Evolutionary conservation across 2,329 filamentous ascomycete genomes (phyloP), one percentile per base, ranked within the genome.

Genomic region (Epicoccum sorghinum): DNA sequence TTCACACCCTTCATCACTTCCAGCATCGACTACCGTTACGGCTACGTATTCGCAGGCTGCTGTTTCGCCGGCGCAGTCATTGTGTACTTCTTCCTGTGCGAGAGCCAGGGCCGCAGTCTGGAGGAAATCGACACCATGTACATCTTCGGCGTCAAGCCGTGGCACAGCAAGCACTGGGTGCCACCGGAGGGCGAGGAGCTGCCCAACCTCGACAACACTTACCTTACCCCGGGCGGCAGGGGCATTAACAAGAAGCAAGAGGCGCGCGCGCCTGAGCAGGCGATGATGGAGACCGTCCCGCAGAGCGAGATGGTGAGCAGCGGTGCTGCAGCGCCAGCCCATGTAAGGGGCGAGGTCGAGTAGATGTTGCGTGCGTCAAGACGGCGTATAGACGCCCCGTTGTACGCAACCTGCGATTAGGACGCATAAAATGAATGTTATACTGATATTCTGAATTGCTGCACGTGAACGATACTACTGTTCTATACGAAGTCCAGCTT

Each of bases 101-200:
- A 93, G 70, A 86, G 84, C 40, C 86, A 89, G 67, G 89, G 87
- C 47, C 83, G 89, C 5, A 87, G 85, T 0, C 80, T 93, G 1
- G 90, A 93, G 75, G 89, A 93, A 71, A 89, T 93, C 50, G 90
- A 93, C 65, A 82, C 83, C 52, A 84, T 85, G 81, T 92, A 91
- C 61, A 79, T 90, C 32, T 78, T 87, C 44, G 77, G 77, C 24
- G 86, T 90, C 14, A 83, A 40, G 46, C 45, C 52, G 18, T 54
- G 52, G 52, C 23, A 49, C 7, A 49, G 45, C 46, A 54, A 49
- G 41, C 76, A 81, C 57, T 89, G 83, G 83, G 43, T 66, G 9
- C 67, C 66, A 10, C 61, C 69, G 4, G 65, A 70, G 45, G 70
- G 70, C 25, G 71, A 75, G 43, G 71, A 69, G 7, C 52, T 75